Evolutionary conservation across 2,329 filamentous ascomycete genomes (phyloP).

Genomic region (Fusarium longipes): DNA sequence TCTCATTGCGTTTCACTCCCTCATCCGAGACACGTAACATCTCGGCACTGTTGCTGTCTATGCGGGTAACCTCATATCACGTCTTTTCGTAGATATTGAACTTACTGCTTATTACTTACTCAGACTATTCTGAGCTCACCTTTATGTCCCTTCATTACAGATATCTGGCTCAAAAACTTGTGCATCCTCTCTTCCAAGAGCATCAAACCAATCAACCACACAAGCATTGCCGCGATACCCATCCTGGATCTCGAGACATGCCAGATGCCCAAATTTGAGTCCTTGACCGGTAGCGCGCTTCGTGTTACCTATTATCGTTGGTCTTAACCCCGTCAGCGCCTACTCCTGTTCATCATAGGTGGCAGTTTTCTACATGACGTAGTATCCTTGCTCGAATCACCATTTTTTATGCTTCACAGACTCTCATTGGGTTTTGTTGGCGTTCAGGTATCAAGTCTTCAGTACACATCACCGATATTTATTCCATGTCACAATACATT

Average conservation of each 20-base stretch:
- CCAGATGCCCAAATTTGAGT: conserved; percentile 5
- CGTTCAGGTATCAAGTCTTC: not conserved
- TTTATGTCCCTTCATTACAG: not conserved
- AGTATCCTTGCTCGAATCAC: not conserved
- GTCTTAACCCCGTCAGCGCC: conserved; percentile 23
- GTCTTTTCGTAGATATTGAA: not conserved
- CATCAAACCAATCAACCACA: not conserved
- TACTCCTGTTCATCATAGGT: conserved; percentile 12
- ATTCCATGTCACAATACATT: not conserved
- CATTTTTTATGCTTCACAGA: not conserved
- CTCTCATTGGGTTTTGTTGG: not conserved
- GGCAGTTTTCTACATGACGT: conserved; percentile 20
- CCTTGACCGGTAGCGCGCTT: conserved; percentile 21
- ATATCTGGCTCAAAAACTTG: not conserved
- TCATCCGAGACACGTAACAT: conserved; percentile 32
- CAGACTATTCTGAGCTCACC: not conserved
- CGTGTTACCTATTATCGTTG: conserved; percentile 9
- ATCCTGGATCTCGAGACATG: conserved; percentile 6
- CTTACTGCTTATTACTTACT: not conserved
- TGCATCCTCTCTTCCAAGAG: not conserved
- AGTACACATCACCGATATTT: not conserved
- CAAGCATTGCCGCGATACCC: not conserved
- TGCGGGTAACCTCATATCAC: not conserved
- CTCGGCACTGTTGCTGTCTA: conserved; percentile 8
- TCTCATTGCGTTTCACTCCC: conserved; percentile 29